A percentile compares a stretch with the other conserved stretches of the same genome.
Evolutionary conservation across 1,284 basidiomycete species (phyloP).

Genomic region (Malassezia sympodialis): DNA sequence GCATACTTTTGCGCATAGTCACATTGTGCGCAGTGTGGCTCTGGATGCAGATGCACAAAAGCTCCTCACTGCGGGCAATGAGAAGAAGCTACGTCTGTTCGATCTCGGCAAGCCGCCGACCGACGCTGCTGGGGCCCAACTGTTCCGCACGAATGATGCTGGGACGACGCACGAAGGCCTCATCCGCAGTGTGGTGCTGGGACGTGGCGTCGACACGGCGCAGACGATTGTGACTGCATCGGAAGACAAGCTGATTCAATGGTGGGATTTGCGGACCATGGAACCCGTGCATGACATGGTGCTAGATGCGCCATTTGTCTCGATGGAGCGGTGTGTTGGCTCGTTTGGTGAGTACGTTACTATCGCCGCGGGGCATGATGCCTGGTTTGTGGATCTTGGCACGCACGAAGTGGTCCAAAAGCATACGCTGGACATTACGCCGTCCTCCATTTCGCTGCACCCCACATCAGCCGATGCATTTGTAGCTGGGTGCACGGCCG

Average conservation of each 20-base stretch:
- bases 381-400: conserved; percentile 61
- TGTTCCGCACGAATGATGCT: conserved; percentile 54
- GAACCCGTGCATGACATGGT: conserved; percentile 61
- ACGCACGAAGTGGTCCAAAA: conserved; percentile 24
- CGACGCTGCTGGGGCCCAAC: conserved; percentile 74
- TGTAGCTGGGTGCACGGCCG: conserved; percentile 75
- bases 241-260: conserved; percentile 82
- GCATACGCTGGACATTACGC: conserved; percentile 50
- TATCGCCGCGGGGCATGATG: conserved; percentile 79
- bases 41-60: conserved; percentile 61
- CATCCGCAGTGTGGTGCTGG: conserved; percentile 85
- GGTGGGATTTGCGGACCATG: conserved; percentile 87
- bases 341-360: conserved; percentile 72
- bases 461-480: conserved; percentile 79
- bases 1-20: conserved; percentile 90
- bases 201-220: conserved; percentile 49
- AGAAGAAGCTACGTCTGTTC: conserved; percentile 93
- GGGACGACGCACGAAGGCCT: conserved; percentile 64
- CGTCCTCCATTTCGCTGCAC: conserved; percentile 84
- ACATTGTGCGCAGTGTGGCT: conserved; percentile 91
- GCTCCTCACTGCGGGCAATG: conserved; percentile 85
- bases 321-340: conserved; percentile 71
- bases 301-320: conserved; percentile 72
- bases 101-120: conserved; percentile 55
- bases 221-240: conserved; percentile 71